A percentile compares a stretch with the other conserved stretches of the same genome.
Evolutionary conservation across 441 rosid genomes (phyloP).

Genomic region (Hura crepitans): DNA sequence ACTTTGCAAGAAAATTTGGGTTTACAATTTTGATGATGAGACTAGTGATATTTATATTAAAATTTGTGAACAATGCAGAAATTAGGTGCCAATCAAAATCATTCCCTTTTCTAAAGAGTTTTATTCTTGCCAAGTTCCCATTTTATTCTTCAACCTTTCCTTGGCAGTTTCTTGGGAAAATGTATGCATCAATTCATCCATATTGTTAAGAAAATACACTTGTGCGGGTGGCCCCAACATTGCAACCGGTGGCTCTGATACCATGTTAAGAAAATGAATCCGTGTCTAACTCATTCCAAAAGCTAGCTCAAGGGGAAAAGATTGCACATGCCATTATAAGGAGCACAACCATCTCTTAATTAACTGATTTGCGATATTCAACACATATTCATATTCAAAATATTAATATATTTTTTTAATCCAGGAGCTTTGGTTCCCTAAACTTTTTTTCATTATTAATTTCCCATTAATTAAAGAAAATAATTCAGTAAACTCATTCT

Average conservation of each 20-base stretch:
- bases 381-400: constrained; percentile 1
- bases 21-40: constrained; percentile 15
- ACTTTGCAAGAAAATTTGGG: neutral
- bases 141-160: constrained; percentile 25
- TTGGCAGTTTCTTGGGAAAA: constrained; percentile 31
- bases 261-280: no score
- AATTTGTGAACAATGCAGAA: neutral
- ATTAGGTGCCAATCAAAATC: constrained; percentile 21
- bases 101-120: constrained; percentile 26
- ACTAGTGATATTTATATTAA: constrained; percentile 26
- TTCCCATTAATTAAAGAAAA: no score
- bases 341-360: no score
- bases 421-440: constrained; percentile 6
- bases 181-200: neutral
- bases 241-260: no score
- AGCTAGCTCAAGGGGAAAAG: no score
- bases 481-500: neutral
- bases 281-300: no score
- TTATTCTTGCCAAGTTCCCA: constrained; percentile 28
- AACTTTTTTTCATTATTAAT: neutral
- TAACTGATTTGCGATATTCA: no score
- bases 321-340: no score
- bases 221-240: no score
- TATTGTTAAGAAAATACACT: no score
- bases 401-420: constrained; percentile 9